Conservation (phyloP, 2,329 filamentous ascomycete species). For the Alternaria gansuensis region DNA sequence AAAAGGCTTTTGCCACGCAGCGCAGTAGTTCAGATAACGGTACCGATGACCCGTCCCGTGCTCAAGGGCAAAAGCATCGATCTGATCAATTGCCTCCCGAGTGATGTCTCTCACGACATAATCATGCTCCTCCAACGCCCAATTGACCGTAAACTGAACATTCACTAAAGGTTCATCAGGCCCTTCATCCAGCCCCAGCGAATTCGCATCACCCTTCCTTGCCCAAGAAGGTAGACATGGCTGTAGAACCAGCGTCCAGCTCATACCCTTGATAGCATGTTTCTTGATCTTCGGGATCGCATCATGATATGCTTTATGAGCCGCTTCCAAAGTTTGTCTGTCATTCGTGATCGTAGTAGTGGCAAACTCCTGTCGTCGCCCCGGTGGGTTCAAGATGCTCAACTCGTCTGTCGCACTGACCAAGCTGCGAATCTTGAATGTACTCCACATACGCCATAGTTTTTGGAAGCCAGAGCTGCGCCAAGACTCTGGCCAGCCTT, state of each 20-base stretch:
- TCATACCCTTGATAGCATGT: conserved; percentile 37
- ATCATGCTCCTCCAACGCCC: conserved; percentile 42
- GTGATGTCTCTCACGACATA: conserved; percentile 38
- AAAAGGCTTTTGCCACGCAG: conserved; percentile 51
- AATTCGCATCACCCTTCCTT: conserved; percentile 25
- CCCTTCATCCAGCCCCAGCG: conserved; percentile 23
- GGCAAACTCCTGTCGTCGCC: conserved; percentile 42
- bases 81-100: conserved; percentile 41
- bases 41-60: conserved; percentile 31
- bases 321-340: conserved; percentile 38
- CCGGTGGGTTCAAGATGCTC: conserved; percentile 27
- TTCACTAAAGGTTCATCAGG: conserved; percentile 42
- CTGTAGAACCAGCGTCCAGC: conserved; percentile 46
- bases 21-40: conserved; percentile 51
- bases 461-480: conserved; percentile 40
- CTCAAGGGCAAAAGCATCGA: conserved; percentile 42
- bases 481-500: conserved; percentile 47
- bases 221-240: conserved; percentile 29
- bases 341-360: conserved; percentile 53
- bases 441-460: conserved; percentile 51
- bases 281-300: conserved; percentile 37
- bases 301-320: conserved; percentile 41
- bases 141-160: conserved; percentile 50
- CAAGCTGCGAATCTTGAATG: conserved; percentile 44
- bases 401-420: conserved; percentile 49